phyloP scores from a whole-genome alignment of 352 stramenopile species.

The Halophytophthora batemanensis region DNA sequence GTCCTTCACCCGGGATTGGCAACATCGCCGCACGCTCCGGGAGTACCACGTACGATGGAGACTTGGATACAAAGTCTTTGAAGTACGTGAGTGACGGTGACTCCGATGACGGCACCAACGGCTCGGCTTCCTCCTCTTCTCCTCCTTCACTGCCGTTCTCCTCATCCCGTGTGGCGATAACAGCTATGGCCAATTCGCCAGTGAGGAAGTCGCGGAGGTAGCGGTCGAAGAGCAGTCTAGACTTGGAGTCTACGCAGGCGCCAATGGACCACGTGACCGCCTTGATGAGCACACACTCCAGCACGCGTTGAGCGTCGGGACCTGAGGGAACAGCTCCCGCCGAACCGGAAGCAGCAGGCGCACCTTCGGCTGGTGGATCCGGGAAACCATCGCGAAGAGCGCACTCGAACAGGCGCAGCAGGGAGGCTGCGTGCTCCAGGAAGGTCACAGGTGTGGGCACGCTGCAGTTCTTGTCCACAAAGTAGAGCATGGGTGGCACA shows the following conservation, averaged over 20 bases:
- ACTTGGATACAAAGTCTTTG: constrained; percentile 87
- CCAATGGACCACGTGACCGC: constrained; percentile 90
- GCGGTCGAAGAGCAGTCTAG: constrained; percentile 74
- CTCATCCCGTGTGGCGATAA: constrained; percentile 12
- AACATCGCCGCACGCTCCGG: constrained; percentile 31
- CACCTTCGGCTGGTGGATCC: constrained; percentile 16
- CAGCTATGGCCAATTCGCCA: constrained; percentile 23
- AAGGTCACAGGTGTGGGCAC: constrained; percentile 87
- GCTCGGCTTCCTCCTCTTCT: constrained; percentile 19
- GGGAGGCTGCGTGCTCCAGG: constrained; percentile 85
- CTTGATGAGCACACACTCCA: constrained; percentile 89
- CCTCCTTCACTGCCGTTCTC: constrained; percentile 10
- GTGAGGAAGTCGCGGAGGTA: constrained; percentile 79
- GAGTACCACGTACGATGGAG: constrained; percentile 56
- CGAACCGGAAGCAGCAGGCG: constrained; percentile 31
- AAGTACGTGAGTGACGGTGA: constrained; percentile 48
- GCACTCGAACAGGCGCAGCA: constrained; percentile 82
- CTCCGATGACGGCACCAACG: constrained; percentile 3
- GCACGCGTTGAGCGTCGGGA: constrained; percentile 62
- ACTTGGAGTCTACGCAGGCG: constrained; percentile 87
- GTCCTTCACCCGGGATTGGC: constrained; percentile 50
- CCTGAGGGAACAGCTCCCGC: constrained; percentile 18
- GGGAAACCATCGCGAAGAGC: constrained; percentile 51
- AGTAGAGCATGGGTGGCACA: constrained; percentile 89
- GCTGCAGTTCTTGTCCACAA: constrained; percentile 88